A percentile compares a stretch with the other conserved stretches of the same genome.
Evolutionary conservation across 257 asterid species (phyloP).

Genomic region (Capsicum chinense): DNA sequence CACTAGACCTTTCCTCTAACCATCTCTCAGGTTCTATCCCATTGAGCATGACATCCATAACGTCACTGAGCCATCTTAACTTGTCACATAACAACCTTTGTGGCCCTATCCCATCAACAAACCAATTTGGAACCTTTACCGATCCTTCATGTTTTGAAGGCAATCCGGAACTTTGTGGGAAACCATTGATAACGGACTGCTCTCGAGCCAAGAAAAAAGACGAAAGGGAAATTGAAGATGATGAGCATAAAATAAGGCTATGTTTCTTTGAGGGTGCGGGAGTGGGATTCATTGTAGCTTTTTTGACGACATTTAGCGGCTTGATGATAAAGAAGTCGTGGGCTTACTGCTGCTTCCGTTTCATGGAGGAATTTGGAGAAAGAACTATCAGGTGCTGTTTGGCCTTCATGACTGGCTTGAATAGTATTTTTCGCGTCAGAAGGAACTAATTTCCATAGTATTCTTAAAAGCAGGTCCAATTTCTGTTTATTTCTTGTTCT

Average conservation of each 20-base stretch:
- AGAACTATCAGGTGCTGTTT: not conserved
- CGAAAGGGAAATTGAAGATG: not conserved
- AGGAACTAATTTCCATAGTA: not conserved
- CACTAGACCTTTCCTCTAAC: slow-evolving; percentile 36
- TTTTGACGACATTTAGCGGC: not conserved
- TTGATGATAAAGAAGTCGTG: slow-evolving; percentile 17
- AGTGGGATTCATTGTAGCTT: not conserved
- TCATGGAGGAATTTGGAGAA: slow-evolving; percentile 13
- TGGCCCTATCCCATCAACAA: not conserved
- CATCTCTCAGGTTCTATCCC: slow-evolving; percentile 24
- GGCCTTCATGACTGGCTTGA: not conserved
- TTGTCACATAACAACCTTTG: not conserved
- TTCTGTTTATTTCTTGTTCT: not conserved
- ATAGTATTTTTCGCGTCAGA: not conserved
- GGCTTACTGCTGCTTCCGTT: slow-evolving; percentile 21
- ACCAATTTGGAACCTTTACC: slow-evolving; percentile 24
- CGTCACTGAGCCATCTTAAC: not conserved
- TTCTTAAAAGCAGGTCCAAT: too few species aligned
- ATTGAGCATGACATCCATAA: slow-evolving; percentile 24
- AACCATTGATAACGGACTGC: slow-evolving; percentile 15
- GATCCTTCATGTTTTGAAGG: slow-evolving; percentile 32
- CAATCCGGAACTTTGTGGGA: slow-evolving; percentile 33
- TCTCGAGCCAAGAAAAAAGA: too few species aligned
- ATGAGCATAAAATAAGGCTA: slow-evolving; percentile 9
- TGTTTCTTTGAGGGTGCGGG: not conserved